Evolutionary conservation across 345 rosid genomes (phyloP).

Genomic region (Capsella bursapastoris): DNA sequence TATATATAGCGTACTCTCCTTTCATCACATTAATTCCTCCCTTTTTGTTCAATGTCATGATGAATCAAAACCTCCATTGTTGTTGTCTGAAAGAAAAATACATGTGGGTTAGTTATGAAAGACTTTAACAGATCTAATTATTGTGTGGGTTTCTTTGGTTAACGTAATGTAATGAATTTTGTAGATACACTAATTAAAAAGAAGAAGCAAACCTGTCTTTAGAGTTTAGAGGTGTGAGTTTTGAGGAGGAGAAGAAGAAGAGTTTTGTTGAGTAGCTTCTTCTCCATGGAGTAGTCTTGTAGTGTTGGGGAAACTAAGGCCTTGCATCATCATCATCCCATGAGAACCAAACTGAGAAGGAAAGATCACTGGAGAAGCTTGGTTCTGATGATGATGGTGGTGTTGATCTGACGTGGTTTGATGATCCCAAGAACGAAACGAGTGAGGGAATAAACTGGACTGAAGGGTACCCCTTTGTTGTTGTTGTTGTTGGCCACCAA

Average conservation of each 20-base stretch:
- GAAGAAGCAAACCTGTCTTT: constrained; percentile 22
- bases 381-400: constrained; percentile 47
- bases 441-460: constrained; percentile 65
- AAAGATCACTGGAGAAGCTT: constrained; percentile 51
- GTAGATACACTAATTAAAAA: not conserved
- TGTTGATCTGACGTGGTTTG: constrained; percentile 55
- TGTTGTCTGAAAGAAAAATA: constrained; percentile 31
- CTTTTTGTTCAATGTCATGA: constrained; percentile 23
- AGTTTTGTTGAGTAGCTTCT: constrained; percentile 49
- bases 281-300: constrained; percentile 50
- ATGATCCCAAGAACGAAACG: constrained; percentile 63
- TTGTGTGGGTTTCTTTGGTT: not conserved
- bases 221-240: constrained; percentile 37
- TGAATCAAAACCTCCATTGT: constrained; percentile 29
- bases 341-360: constrained; percentile 59
- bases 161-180: not conserved
- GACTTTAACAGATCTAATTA: not conserved
- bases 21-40: constrained; percentile 27
- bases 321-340: constrained; percentile 55
- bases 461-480: constrained; percentile 85
- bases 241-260: constrained; percentile 56
- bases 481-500: constrained; percentile 54
- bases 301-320: constrained; percentile 52
- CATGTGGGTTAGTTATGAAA: constrained; percentile 3
- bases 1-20: constrained; percentile 16